phyloP scores from a whole-genome alignment of 1,284 basidiomycete genomes.

The Chalciporus sp. region DNA sequence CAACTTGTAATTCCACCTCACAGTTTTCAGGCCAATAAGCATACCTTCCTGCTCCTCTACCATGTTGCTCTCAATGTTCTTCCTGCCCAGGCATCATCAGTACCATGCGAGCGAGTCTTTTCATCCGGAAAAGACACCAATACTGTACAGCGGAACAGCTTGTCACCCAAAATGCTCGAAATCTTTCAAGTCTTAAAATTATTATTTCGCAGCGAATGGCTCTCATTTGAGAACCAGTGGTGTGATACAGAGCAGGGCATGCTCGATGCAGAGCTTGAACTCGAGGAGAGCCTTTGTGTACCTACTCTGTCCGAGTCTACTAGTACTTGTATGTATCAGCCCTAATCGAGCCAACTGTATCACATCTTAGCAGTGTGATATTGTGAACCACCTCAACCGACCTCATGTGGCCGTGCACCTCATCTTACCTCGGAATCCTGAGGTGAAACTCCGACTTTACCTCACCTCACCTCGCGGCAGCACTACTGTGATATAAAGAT shows the following conservation, averaged over 20 bases:
- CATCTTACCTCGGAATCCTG: not conserved
- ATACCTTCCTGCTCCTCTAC: slow-evolving; percentile 3
- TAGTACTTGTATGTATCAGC: too few species aligned
- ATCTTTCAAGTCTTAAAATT: slow-evolving; percentile 29
- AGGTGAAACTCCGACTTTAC: not conserved
- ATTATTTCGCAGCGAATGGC: slow-evolving; percentile 12
- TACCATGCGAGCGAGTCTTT: slow-evolving; percentile 10
- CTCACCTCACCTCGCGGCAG: not conserved
- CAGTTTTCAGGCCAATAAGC: not conserved
- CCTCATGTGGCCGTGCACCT: not conserved
- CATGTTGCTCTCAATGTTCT: slow-evolving; percentile 4
- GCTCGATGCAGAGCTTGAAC: too few species aligned
- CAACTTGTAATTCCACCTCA: too few species aligned
- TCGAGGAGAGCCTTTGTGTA: too few species aligned
- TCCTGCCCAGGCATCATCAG: slow-evolving; percentile 8
- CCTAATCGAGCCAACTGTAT: too few species aligned
- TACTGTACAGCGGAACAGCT: slow-evolving; percentile 11
- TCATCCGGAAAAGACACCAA: slow-evolving; percentile 16
- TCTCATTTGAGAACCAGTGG: slow-evolving; percentile 4
- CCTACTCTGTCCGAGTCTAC: too few species aligned
- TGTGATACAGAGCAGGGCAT: too few species aligned
- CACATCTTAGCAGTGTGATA: too few species aligned
- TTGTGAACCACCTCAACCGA: not conserved
- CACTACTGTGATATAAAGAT: too few species aligned
- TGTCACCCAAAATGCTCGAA: slow-evolving; percentile 23